Conservation (phyloP, 768 basidiomycete species). For the Suillus bovinus region DNA sequence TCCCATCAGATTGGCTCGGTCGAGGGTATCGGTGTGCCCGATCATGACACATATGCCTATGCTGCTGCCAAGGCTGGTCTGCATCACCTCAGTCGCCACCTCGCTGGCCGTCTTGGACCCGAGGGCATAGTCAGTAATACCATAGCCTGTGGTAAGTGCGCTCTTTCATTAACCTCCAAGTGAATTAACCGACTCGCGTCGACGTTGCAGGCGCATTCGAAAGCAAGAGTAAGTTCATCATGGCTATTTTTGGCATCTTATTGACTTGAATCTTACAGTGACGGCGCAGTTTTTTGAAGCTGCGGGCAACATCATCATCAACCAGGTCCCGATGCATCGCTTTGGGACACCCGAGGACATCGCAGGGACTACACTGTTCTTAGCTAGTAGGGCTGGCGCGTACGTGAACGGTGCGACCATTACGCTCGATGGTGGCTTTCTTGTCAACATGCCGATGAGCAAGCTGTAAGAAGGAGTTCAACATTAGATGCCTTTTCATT, state of each 20-base stretch:
- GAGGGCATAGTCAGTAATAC: slow-evolving; percentile 64
- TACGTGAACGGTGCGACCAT: slow-evolving; percentile 68
- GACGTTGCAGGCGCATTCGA: slow-evolving; percentile 35
- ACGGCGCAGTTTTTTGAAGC: slow-evolving; percentile 52
- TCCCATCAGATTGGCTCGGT: slow-evolving; percentile 56
- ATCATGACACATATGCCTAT: slow-evolving; percentile 65
- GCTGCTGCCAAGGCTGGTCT: slow-evolving; percentile 63
- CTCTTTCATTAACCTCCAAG: not conserved
- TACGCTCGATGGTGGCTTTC: slow-evolving; percentile 58
- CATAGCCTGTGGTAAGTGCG: slow-evolving; percentile 55
- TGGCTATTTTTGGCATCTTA: slow-evolving; percentile 1
- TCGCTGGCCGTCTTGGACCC: slow-evolving; percentile 55
- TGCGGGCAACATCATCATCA: slow-evolving; percentile 43
- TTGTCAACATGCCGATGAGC: slow-evolving; percentile 41
- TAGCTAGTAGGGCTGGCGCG: slow-evolving; percentile 58
- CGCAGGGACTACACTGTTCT: slow-evolving; percentile 60
- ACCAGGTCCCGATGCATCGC: slow-evolving; percentile 47
- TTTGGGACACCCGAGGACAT: slow-evolving; percentile 68
- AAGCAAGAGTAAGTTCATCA: slow-evolving; percentile 38
- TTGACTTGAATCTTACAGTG: slow-evolving; percentile 38
- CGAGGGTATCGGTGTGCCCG: slow-evolving; percentile 54
- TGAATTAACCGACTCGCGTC: not conserved
- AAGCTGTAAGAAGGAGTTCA: slow-evolving; percentile 28
- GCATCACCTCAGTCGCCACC: slow-evolving; percentile 58
- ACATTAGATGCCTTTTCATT: not conserved